Base-by-base conservation (phyloP, 805 yeast genomes). In the Kazachstania viticola region DNA sequence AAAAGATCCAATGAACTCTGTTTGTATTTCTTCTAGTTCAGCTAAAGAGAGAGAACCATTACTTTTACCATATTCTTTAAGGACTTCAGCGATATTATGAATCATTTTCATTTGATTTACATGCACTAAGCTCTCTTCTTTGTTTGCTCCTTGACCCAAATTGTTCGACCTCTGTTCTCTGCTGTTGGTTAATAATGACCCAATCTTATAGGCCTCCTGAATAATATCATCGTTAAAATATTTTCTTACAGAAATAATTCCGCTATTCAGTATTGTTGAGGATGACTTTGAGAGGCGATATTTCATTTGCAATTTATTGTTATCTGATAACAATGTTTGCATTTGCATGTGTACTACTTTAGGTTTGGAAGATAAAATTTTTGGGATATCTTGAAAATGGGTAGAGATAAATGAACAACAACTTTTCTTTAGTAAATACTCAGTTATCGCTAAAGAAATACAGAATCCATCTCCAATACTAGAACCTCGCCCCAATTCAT, bases 401-500 rank as follows among this genome's bases (percentile, higher is more conserved):
- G 73, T 67, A 3, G 69, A 55, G 11, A 65, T 36, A 35, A 64
- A 60, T 1, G 62, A 60, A 0, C 54, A 48, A 15, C 60, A 47
- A 4, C 40, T 40, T 1, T 45, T 39, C 2, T 34, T 32, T 0
- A 60, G 38, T 9, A 68, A 38, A 29, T 51, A 49, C 36, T 69
- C 70, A 16, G 61, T 46, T 2, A 63, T 58, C 5, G 71, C 67
- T 17, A 62, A 49, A 2, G 72, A 64, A 2, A 73, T 60, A 2
- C 76, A 58, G 31, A 71, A 64, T 0, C 78, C 77, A 44, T 73
- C 77, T 8, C 60, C 60, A 7, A 59, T 48, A 25, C 68, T 61
- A 2, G 73, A 51, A 21, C 75, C 75, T 27, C 77, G 52, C 1
- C 78, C 78, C 18, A 73, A 46, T 35, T 73, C 79, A 44, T 74